Evolutionary conservation across 2,329 filamentous ascomycete genomes (phyloP).

Genomic region (Colletotrichum sp.): DNA sequence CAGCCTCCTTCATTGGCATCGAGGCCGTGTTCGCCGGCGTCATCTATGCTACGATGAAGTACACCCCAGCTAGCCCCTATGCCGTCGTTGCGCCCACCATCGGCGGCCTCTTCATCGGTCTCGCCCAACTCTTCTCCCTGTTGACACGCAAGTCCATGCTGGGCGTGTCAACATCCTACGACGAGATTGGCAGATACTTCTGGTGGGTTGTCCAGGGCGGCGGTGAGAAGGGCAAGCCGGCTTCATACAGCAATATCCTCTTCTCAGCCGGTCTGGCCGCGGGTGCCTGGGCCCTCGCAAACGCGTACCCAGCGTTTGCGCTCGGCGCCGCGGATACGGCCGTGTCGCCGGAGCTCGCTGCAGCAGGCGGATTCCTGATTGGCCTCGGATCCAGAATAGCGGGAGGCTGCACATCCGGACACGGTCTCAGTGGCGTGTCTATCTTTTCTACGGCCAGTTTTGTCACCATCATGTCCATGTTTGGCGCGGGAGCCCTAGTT

Average conservation of each 20-base stretch:
- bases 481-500: slow-evolving; percentile 50
- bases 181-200: slow-evolving; percentile 63
- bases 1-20: slow-evolving; percentile 43
- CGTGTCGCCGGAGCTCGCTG: slow-evolving; percentile 43
- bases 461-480: slow-evolving; percentile 63
- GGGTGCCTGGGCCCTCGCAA: slow-evolving; percentile 48
- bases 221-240: slow-evolving; percentile 28
- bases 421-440: slow-evolving; percentile 72
- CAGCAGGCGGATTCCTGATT: slow-evolving; percentile 61
- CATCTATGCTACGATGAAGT: slow-evolving; percentile 41
- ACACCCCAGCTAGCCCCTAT: slow-evolving; percentile 34
- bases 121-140: slow-evolving; percentile 62
- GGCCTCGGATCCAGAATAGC: slow-evolving; percentile 66
- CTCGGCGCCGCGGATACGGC: slow-evolving; percentile 27
- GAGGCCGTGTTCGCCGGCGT: slow-evolving; percentile 45
- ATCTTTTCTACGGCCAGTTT: slow-evolving; percentile 66
- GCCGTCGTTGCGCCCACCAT: slow-evolving; percentile 46
- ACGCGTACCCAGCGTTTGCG: slow-evolving; percentile 34
- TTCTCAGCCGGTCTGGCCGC: slow-evolving; percentile 58
- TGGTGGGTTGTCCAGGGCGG: slow-evolving; percentile 44
- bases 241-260: slow-evolving; percentile 47
- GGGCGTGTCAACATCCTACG: slow-evolving; percentile 66
- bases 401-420: slow-evolving; percentile 72
- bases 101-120: slow-evolving; percentile 64
- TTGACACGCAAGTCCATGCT: slow-evolving; percentile 57